Conservation (phyloP, 106 monocot species). For the Dendrobium catenatum region DNA sequence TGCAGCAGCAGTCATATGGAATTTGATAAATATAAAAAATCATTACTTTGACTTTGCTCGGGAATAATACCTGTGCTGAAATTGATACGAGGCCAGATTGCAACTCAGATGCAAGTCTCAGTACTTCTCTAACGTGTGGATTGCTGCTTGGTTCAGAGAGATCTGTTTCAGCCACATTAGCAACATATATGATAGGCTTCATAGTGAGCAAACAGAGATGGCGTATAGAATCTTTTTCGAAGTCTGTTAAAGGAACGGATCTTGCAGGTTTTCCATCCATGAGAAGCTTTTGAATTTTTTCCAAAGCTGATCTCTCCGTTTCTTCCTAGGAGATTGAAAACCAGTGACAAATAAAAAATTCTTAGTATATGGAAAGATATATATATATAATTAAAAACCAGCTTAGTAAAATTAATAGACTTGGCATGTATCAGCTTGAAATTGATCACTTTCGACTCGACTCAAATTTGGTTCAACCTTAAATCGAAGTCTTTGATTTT, state of each 20-base stretch:
- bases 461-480: background rate
- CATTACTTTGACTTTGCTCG: background rate
- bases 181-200: conserved; percentile 97
- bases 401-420: background rate
- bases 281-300: conserved; percentile 74
- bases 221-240: conserved; percentile 80
- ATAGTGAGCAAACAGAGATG: conserved; percentile 94
- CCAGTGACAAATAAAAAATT: background rate
- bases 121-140: conserved; percentile 75
- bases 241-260: conserved; percentile 71
- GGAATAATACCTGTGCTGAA: conserved; percentile 78
- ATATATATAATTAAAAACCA: background rate
- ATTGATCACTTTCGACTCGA: background rate
- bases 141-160: conserved; percentile 62
- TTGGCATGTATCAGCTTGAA: background rate
- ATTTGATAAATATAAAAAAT: background rate
- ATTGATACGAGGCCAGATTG: conserved; percentile 84
- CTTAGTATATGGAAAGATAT: too few species aligned
- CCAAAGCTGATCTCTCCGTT: conserved; percentile 80
- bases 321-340: conserved; percentile 51
- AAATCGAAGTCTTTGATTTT: background rate
- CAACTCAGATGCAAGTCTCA: conserved; percentile 61
- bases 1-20: too few species aligned
- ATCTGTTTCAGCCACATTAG: conserved; percentile 95
- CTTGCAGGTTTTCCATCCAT: conserved; percentile 95